phyloP scores from a whole-genome alignment of 116 monocot species.

The Posidonia oceanica region DNA sequence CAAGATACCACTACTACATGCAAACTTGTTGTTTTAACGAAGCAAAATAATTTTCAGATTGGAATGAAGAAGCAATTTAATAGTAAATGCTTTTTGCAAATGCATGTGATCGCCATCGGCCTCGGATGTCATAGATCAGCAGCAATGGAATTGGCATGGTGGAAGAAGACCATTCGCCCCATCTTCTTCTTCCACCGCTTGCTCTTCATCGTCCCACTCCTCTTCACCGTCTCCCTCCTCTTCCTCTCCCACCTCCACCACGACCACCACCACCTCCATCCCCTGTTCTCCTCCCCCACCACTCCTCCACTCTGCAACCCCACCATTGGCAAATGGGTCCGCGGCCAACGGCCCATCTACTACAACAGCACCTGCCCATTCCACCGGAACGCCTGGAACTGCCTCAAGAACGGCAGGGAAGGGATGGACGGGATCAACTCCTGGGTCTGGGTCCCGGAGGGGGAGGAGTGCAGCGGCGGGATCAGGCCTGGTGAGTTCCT shows the following conservation, averaged over 20 bases:
- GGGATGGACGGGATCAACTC: slow-evolving; percentile 43
- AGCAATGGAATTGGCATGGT: background rate
- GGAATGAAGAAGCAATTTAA: too few relatives aligned
- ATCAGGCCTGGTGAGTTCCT: slow-evolving; percentile 54
- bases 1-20: too few relatives aligned
- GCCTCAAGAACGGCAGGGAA: slow-evolving; percentile 42
- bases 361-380: slow-evolving; percentile 73
- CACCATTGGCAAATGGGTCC: slow-evolving; percentile 47
- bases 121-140: background rate
- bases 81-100: too few relatives aligned
- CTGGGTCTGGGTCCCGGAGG: slow-evolving; percentile 53
- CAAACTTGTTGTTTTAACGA: too few relatives aligned
- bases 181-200: background rate
- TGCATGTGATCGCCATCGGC: background rate
- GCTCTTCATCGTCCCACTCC: background rate
- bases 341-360: slow-evolving; percentile 11
- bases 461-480: slow-evolving; percentile 23
- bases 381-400: slow-evolving; percentile 96
- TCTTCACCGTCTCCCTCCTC: slow-evolving; percentile 8
- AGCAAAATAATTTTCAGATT: too few relatives aligned
- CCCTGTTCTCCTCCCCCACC: slow-evolving; percentile 1
- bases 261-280: slow-evolving; percentile 4
- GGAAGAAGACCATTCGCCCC: background rate
- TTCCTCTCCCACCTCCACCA: slow-evolving; percentile 9
- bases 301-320: slow-evolving; percentile 14